These are phyloP conservation scores for Posidonia australis DNA, from an alignment of 106 monocot species.

Conservation along the genomic window DNA sequence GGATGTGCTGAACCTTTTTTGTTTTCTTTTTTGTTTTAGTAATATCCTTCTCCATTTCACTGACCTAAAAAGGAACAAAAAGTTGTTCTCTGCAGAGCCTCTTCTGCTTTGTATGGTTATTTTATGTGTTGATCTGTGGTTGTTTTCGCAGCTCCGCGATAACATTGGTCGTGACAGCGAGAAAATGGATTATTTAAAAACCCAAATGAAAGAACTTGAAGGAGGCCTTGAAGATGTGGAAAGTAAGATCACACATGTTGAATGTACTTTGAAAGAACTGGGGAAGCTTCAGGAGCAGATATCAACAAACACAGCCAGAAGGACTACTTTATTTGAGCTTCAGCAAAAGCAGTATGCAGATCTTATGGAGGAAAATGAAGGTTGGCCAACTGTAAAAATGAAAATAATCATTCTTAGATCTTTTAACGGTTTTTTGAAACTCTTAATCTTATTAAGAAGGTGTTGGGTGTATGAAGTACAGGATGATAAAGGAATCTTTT, in stretches of 20 bases:
- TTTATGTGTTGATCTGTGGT: not conserved
- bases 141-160: slow-evolving; percentile 56
- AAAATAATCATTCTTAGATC: too few relatives aligned
- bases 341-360: slow-evolving; percentile 87
- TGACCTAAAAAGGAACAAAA: not conserved
- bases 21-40: too few relatives aligned
- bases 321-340: slow-evolving; percentile 81
- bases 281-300: slow-evolving; percentile 75
- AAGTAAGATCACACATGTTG: slow-evolving; percentile 45
- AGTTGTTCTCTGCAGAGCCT: not conserved
- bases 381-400: slow-evolving; percentile 16
- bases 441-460: too few relatives aligned
- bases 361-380: slow-evolving; percentile 98
- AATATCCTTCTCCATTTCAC: too few relatives aligned
- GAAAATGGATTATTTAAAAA: slow-evolving; percentile 64
- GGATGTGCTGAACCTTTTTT: too few relatives aligned
- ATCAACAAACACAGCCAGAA: slow-evolving; percentile 45
- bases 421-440: too few relatives aligned
- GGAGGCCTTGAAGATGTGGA: slow-evolving; percentile 49
- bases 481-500: too few relatives aligned
- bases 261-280: slow-evolving; percentile 70
- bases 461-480: too few relatives aligned
- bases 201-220: slow-evolving; percentile 75
- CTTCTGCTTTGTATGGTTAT: not conserved
- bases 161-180: slow-evolving; percentile 81